Conservation (phyloP, 352 stramenopile species). For the Pseudoperonospora humuli region DNA sequence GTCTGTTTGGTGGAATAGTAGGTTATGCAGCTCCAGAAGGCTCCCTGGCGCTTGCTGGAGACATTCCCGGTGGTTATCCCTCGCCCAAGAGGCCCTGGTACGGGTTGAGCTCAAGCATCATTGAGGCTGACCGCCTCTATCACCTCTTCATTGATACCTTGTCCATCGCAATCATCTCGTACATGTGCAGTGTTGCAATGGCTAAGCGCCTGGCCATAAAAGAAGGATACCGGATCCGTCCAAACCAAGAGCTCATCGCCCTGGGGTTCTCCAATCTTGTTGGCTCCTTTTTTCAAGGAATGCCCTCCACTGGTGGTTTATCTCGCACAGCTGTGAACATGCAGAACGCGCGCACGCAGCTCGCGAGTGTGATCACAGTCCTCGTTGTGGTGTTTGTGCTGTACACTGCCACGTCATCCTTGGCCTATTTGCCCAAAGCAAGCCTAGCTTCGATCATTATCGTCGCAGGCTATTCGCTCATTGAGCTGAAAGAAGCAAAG, state of each 20-base stretch:
- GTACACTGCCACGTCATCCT: slow-evolving; percentile 77
- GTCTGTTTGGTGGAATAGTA: slow-evolving; percentile 57
- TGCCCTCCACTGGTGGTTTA: slow-evolving; percentile 87
- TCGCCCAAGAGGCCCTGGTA: slow-evolving; percentile 41
- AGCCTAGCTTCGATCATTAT: slow-evolving; percentile 88
- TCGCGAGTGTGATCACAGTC: slow-evolving; percentile 86
- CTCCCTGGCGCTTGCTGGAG: slow-evolving; percentile 62
- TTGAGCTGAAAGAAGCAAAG: slow-evolving; percentile 84
- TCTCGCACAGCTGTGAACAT: slow-evolving; percentile 89
- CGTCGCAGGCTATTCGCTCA: slow-evolving; percentile 73
- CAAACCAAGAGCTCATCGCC: slow-evolving; percentile 87
- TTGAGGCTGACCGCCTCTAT: slow-evolving; percentile 45
- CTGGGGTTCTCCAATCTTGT: slow-evolving; percentile 88
- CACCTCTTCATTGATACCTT: slow-evolving; percentile 65
- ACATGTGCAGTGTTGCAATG: slow-evolving; percentile 89
- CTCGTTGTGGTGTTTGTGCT: slow-evolving; percentile 86
- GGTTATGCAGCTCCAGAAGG: slow-evolving; percentile 55
- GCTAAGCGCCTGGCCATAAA: slow-evolving; percentile 79
- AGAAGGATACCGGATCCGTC: slow-evolving; percentile 70
- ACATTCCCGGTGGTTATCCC: slow-evolving; percentile 67
- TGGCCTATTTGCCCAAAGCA: slow-evolving; percentile 86
- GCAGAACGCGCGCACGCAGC: slow-evolving; percentile 76
- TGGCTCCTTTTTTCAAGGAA: slow-evolving; percentile 83
- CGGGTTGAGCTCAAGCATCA: slow-evolving; percentile 29
- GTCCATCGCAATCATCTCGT: slow-evolving; percentile 85